phyloP scores from a whole-genome alignment of 805 yeast species.

The Cyberlindnera xylosilytica region DNA sequence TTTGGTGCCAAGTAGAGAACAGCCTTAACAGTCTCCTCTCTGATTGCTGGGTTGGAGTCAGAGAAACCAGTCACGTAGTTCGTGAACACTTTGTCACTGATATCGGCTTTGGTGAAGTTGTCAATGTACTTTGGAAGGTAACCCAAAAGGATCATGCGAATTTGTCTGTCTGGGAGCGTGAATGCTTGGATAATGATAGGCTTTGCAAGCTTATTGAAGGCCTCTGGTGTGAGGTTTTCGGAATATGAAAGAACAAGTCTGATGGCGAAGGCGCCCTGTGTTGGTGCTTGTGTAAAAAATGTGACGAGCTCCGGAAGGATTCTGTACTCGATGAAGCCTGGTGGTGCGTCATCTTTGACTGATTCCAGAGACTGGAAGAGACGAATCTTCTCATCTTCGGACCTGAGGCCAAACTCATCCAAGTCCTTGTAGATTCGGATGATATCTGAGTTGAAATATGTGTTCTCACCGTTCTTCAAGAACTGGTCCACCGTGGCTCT shows the following conservation, averaged over 20 bases:
- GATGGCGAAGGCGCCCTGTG: conserved; percentile 29
- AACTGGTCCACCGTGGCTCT: conserved; percentile 35
- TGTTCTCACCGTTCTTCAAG: conserved; percentile 24
- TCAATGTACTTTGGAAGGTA: conserved; percentile 54
- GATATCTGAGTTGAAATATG: conserved; percentile 40
- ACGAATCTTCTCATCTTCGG: conserved; percentile 49
- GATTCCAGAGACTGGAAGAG: conserved; percentile 37
- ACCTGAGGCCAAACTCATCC: conserved; percentile 52
- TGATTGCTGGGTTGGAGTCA: conserved; percentile 76
- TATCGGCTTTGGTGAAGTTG: conserved; percentile 52
- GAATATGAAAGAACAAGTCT: conserved; percentile 30
- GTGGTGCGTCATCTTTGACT: conserved; percentile 38
- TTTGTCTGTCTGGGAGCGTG: conserved; percentile 67
- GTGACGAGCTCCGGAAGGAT: conserved; percentile 68
- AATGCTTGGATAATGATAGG: conserved; percentile 67
- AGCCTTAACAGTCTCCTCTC: conserved; percentile 77
- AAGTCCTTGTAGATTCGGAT: conserved; percentile 51
- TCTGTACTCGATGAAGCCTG: conserved; percentile 53
- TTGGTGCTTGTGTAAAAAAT: conserved; percentile 34
- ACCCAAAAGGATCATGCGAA: conserved; percentile 68
- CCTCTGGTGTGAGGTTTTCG: conserved; percentile 31
- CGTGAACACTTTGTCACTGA: conserved; percentile 67
- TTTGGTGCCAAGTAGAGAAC: conserved; percentile 55
- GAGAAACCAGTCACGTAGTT: conserved; percentile 75
- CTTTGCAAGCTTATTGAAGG: conserved; percentile 42